A percentile compares a stretch with the other conserved stretches of the same genome.
Conservation (phyloP, 1,284 basidiomycete genomes). For the Mycosarcoma mackinlayi region DNA sequence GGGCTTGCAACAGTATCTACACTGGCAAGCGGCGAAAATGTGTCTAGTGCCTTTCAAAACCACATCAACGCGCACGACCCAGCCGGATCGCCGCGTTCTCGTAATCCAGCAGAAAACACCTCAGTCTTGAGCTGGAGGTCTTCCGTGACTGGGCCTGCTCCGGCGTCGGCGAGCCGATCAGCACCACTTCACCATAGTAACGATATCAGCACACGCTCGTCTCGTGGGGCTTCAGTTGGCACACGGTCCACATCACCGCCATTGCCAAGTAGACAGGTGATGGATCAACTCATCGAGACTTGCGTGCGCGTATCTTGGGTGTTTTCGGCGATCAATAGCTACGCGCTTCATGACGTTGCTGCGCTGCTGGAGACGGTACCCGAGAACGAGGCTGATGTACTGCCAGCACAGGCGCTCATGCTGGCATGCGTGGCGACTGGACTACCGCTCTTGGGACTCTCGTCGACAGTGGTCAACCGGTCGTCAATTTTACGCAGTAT, state of each 20-base stretch:
- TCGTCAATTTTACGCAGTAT: slow-evolving; percentile 13
- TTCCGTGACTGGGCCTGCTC: neutral
- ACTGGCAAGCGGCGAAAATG: no score
- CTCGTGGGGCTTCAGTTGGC: neutral
- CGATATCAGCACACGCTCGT: neutral
- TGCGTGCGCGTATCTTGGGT: slow-evolving; percentile 20
- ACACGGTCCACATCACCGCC: neutral
- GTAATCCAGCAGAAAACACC: no score
- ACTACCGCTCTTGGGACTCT: slow-evolving; percentile 18
- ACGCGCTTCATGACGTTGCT: slow-evolving; percentile 18
- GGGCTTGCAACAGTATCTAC: no score
- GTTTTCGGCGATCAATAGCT: slow-evolving; percentile 21
- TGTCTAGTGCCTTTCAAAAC: no score
- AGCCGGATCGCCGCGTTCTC: no score
- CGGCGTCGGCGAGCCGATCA: neutral
- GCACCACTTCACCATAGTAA: slow-evolving; percentile 8
- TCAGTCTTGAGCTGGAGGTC: slow-evolving; percentile 8
- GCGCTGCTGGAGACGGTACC: slow-evolving; percentile 6
- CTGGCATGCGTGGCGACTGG: slow-evolving; percentile 19
- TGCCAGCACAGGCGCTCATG: slow-evolving; percentile 17
- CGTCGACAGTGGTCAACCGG: neutral
- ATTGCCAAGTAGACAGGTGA: slow-evolving; percentile 10
- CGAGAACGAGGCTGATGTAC: slow-evolving; percentile 2
- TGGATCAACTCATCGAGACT: slow-evolving; percentile 13
- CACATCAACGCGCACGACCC: no score